These are phyloP conservation scores for Rossbeevera mucosa DNA, from an alignment of 768 basidiomycete species.

Conservation along the genomic window DNA sequence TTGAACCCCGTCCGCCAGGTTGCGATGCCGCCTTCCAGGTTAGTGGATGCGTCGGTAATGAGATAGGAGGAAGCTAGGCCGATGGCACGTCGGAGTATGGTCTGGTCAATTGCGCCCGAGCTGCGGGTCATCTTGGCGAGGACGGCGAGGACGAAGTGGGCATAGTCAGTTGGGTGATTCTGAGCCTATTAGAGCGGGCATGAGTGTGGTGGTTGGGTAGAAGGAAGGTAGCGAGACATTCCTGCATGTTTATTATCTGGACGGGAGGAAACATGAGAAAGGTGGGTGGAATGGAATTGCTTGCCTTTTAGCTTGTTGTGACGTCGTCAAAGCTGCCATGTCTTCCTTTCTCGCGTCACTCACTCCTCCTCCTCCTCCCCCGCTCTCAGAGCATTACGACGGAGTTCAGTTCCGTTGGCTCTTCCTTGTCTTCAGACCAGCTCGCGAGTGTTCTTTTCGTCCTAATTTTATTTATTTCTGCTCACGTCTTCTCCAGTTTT, in stretches of 20 bases:
- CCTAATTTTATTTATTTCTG: not conserved
- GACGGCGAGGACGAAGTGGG: constrained; percentile 51
- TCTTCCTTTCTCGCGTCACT: constrained; percentile 18
- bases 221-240: constrained; percentile 8
- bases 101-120: constrained; percentile 53
- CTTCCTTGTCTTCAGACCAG: constrained; percentile 77
- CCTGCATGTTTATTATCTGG: constrained; percentile 31
- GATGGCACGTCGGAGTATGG: constrained; percentile 56
- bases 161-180: constrained; percentile 54
- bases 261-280: constrained; percentile 20
- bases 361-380: constrained; percentile 1
- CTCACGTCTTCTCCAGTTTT: constrained; percentile 43
- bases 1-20: constrained; percentile 68
- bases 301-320: constrained; percentile 7
- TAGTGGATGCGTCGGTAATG: constrained; percentile 65
- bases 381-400: constrained; percentile 51
- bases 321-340: too few relatives aligned
- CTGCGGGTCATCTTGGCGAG: constrained; percentile 49
- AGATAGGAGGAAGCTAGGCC: constrained; percentile 75
- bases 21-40: constrained; percentile 48
- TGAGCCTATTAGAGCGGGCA: constrained; percentile 20
- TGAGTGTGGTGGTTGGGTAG: not conserved
- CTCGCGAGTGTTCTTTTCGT: constrained; percentile 40
- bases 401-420: constrained; percentile 74
- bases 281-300: constrained; percentile 12